Evolutionary conservation across 371 early-diverging fungal species (phyloP).

Genomic region (Mucor ambiguus): DNA sequence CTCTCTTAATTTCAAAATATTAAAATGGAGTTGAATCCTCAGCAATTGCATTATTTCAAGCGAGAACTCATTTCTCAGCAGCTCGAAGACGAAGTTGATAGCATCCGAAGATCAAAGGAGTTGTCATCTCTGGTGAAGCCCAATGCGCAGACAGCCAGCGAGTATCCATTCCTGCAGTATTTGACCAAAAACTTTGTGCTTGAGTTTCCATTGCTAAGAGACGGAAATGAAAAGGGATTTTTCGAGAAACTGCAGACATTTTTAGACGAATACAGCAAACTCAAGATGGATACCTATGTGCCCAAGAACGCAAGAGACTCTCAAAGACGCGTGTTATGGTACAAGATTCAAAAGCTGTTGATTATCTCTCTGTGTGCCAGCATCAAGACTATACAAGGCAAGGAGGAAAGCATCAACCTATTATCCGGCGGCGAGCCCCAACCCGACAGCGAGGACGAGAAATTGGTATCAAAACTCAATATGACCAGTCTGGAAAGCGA

Average conservation of each 20-base stretch:
- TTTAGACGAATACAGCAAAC: constrained; percentile 36
- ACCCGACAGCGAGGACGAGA: constrained; percentile 11
- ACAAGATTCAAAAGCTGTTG: constrained; percentile 41
- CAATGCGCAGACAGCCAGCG: background rate
- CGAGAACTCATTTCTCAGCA: constrained; percentile 28
- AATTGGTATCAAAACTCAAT: constrained; percentile 12
- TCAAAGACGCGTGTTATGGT: constrained; percentile 37
- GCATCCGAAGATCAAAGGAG: constrained; percentile 2
- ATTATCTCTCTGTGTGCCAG: constrained; percentile 39
- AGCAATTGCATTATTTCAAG: constrained; percentile 30
- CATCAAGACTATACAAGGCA: constrained; percentile 45
- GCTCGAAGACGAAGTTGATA: constrained; percentile 15
- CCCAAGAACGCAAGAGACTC: constrained; percentile 33
- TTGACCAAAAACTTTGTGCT: constrained; percentile 34
- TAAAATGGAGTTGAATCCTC: constrained; percentile 24
- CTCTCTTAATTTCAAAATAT: background rate
- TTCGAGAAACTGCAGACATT: constrained; percentile 41
- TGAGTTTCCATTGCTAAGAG: constrained; percentile 46
- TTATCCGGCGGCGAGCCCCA: background rate
- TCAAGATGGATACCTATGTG: constrained; percentile 33
- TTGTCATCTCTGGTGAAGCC: constrained; percentile 3
- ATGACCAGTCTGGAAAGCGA: constrained; percentile 23
- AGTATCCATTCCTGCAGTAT: constrained; percentile 40
- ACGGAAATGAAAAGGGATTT: constrained; percentile 31
- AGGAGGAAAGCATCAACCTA: constrained; percentile 41